Base-by-base conservation (phyloP, 2,329 filamentous ascomycete species). In the Aspergillus carbonarius region DNA sequence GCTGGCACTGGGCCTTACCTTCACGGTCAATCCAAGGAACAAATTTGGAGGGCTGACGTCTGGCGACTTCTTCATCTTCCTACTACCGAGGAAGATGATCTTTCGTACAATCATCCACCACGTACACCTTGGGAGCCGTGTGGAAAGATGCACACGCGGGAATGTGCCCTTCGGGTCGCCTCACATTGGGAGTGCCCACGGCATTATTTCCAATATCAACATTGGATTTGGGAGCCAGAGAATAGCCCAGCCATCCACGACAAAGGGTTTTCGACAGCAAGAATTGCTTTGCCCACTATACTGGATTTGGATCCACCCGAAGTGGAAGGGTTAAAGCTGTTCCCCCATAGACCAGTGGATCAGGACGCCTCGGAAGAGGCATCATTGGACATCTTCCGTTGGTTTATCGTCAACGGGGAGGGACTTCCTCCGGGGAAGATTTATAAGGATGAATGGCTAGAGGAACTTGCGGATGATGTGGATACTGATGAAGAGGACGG, bases 381-480 rank as follows among this genome's bases (percentile, higher is more conserved):
- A 1, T 64, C 63, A 18, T 27, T 55, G 12, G 55, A 62, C 42
- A 58, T 64, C 1, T 68, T 68, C 47, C 56, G 25, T 10, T 68
- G 61, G 64, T 54, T 64, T 20, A 52, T 55, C 18, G 46, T 61
- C 39, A 60, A 63, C 35, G 58, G 60, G 5, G 61, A 66, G 39
- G 62, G 58, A 50, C 12, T 58, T 13, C 60, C 59, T 12, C 34
- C 55, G 12, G 65, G 60, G 23, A 47, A 55, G 17, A 60, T 66
- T 25, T 66, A 66, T 35, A 54, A 58, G 17, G 60, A 66, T 56
- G 57, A 61, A 12, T 66, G 56, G 62, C 37, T 64, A 18, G 49
- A 59, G 37, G 18, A 15, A 7, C 37, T 62, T 59, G 40, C 49
- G 42, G 54, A 60, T 34, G 60, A 64, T 13, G 54, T 54, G 30